Base-by-base conservation (phyloP, 139 green algal genomes). In the Pseudopediastrum boryanum region DNA sequence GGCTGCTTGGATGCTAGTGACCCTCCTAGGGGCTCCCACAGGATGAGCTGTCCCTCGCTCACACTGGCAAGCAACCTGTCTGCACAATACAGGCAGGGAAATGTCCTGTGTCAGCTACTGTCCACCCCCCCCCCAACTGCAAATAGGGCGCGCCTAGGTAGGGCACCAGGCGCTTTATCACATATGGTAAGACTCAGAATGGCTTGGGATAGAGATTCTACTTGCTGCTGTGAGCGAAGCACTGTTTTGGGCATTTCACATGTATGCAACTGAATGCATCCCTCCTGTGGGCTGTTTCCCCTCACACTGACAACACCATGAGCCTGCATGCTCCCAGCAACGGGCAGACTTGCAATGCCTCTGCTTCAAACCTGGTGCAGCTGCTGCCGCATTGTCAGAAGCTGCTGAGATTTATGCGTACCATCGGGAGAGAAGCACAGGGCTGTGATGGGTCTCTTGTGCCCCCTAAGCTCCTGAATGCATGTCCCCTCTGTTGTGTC, bases 11-110 rank as follows among this genome's bases (percentile, higher is more conserved):
- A 69, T 29, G 89, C 33, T 46, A 88, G 42, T 31, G 27, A 25
- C 13, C 84, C 76, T 1, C 72, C 41, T 48, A 65, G 43, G 81
- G 82, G 89, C 50, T 91, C 82, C 86, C 86, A 89, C 13, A 84
- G 56, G 43, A 66, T 82, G 16, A 86, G 23, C 63, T 83, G 81
- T 29, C 10, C 25, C 13, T 38, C 10, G 25, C 10, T 67, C 10
- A 31, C 10, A 13, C 16, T 39, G 16, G 48, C 16, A 58, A 16
- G 21, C 21, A 67, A 31, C 16, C 16, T 19, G 21, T n/a, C n/a
- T n/a, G n/a, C 13, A 67, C 16, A 67, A 31, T 67, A 31, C 16
- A 27, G 58, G 16, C 16, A 27, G 33, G 58, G 19, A 27, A 10
- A 46, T 9, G 8, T 21, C 31, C 10, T 27, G 62, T 46, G 33